These are phyloP conservation scores for Nakazawaea peltata DNA, from an alignment of 805 yeast species.

Conservation along the genomic window DNA sequence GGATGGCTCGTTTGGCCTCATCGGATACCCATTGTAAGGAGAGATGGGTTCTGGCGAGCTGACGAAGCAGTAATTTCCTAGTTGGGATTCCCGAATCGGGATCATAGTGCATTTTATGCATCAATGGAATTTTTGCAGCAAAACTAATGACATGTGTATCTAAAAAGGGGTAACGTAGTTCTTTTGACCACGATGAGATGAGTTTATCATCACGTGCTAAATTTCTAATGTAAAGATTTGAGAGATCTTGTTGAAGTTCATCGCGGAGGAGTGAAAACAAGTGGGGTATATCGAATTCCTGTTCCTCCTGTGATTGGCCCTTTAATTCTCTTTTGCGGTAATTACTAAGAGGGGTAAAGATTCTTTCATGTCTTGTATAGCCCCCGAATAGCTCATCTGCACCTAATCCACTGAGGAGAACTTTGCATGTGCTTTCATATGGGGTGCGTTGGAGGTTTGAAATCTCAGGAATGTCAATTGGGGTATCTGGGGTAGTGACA, in stretches of 20 bases:
- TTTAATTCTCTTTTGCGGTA: constrained; percentile 15
- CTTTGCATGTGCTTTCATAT: constrained; percentile 52
- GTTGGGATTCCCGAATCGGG: constrained; percentile 25
- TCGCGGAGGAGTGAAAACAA: constrained; percentile 34
- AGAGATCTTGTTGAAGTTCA: constrained; percentile 66
- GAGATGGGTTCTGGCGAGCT: constrained; percentile 46
- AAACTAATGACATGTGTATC: constrained; percentile 51
- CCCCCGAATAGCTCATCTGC: constrained; percentile 98
- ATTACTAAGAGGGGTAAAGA: constrained; percentile 28
- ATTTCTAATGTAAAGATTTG: constrained; percentile 69
- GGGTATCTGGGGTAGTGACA: constrained; percentile 11
- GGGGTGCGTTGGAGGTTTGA: constrained; percentile 9
- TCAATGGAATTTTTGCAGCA: constrained; percentile 44
- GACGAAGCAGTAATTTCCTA: constrained; percentile 52
- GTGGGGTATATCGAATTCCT: constrained; percentile 8
- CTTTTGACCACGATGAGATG: constrained; percentile 80
- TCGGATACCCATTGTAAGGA: constrained; percentile 47
- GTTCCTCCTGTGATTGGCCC: constrained; percentile 15
- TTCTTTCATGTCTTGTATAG: constrained; percentile 71
- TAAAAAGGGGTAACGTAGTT: constrained; percentile 79
- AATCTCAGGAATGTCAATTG: constrained; percentile 10
- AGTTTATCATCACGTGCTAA: constrained; percentile 91
- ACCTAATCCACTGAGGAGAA: constrained; percentile 86
- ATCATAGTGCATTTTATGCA: constrained; percentile 29
- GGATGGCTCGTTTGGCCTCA: constrained; percentile 91